A percentile compares a stretch with the other conserved stretches of the same genome.
phyloP scores from a whole-genome alignment of 2,329 filamentous ascomycete genomes.

The Arachnopeziza araneosa region DNA sequence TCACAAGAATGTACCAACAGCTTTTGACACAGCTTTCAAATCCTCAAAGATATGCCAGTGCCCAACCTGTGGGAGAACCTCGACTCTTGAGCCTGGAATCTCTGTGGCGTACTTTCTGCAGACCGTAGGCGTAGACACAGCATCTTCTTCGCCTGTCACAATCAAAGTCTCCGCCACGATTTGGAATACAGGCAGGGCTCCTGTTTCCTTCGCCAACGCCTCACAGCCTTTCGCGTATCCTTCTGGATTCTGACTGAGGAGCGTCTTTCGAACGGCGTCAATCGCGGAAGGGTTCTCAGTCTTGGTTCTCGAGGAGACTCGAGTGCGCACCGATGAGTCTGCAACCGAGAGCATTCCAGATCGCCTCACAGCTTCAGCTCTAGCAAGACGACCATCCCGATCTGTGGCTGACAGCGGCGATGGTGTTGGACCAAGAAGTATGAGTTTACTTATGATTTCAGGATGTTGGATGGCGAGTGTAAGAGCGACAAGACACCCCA shows the following conservation, averaged over 20 bases:
- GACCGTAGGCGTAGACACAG: slow-evolving; percentile 34
- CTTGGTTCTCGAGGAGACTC: slow-evolving; percentile 35
- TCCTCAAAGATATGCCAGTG: no score
- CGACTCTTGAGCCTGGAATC: slow-evolving; percentile 13
- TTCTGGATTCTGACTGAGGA: slow-evolving; percentile 45
- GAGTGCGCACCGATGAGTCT: slow-evolving; percentile 34
- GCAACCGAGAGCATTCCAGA: slow-evolving; percentile 41
- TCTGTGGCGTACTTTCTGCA: slow-evolving; percentile 30
- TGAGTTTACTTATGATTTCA: slow-evolving; percentile 36
- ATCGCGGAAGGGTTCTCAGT: slow-evolving; percentile 35
- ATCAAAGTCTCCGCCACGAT: slow-evolving; percentile 35
- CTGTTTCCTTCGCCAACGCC: slow-evolving; percentile 39
- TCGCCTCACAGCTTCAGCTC: slow-evolving; percentile 37
- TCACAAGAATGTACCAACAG: no score
- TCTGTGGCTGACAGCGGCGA: slow-evolving; percentile 38
- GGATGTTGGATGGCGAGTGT: slow-evolving; percentile 37
- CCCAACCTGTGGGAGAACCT: no score
- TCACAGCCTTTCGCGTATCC: slow-evolving; percentile 49
- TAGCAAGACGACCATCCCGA: slow-evolving; percentile 27
- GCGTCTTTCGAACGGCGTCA: slow-evolving; percentile 37
- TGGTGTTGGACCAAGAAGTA: slow-evolving; percentile 43
- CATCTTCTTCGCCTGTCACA: slow-evolving; percentile 43
- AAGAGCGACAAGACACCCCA: slow-evolving; percentile 45
- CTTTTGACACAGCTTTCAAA: no score
- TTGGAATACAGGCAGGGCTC: slow-evolving; percentile 30